phyloP scores from a whole-genome alignment of 306 rosid genomes.

The Hippophae rhamnoides region DNA sequence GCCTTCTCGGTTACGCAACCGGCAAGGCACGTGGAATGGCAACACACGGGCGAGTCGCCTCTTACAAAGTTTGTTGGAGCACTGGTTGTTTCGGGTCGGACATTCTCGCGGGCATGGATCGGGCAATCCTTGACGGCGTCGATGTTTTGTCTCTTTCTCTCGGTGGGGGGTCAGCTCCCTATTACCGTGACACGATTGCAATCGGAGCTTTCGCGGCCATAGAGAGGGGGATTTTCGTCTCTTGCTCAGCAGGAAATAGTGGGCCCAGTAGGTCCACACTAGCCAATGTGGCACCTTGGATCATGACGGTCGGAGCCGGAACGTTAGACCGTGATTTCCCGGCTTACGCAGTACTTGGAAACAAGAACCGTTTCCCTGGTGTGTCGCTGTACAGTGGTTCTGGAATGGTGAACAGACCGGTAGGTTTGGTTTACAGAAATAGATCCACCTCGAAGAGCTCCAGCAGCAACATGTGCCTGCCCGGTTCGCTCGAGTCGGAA shows the following conservation, averaged over 20 bases:
- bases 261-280: neutral
- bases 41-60: constrained; percentile 14
- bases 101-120: constrained; percentile 21
- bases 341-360: constrained; percentile 52
- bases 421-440: constrained; percentile 47
- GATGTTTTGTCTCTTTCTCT: constrained; percentile 21
- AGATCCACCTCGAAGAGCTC: constrained; percentile 35
- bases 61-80: constrained; percentile 19
- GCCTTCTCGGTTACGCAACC: constrained; percentile 19
- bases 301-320: constrained; percentile 22
- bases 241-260: constrained; percentile 18
- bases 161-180: neutral
- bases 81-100: constrained; percentile 17
- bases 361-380: constrained; percentile 35
- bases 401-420: constrained; percentile 61
- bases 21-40: constrained; percentile 29
- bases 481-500: constrained; percentile 61
- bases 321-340: constrained; percentile 54
- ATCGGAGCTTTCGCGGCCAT: constrained; percentile 23
- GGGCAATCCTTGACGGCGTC: constrained; percentile 27
- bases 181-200: constrained; percentile 18
- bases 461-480: constrained; percentile 44
- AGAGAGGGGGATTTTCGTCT: constrained; percentile 21
- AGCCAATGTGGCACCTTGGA: constrained; percentile 25
- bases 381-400: constrained; percentile 82